Evolutionary conservation across 2,329 filamentous ascomycete species (phyloP).

Genomic region (Escovopsis sp.): DNA sequence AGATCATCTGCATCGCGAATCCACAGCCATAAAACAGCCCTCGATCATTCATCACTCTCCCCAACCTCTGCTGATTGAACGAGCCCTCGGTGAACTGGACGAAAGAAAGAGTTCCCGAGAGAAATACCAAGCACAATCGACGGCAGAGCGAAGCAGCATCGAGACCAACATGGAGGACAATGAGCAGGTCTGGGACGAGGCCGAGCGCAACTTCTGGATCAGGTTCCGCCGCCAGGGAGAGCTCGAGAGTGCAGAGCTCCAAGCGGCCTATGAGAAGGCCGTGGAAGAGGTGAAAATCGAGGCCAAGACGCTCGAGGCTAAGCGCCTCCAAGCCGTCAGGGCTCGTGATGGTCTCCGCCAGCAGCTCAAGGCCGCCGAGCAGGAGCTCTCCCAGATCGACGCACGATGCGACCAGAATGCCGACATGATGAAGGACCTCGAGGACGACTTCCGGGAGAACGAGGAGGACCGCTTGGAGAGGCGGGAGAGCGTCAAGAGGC

Average conservation of each 20-base stretch:
- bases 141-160: background rate
- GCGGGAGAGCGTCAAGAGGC: slow-evolving; percentile 13
- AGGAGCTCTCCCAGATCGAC: slow-evolving; percentile 20
- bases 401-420: slow-evolving; percentile 17
- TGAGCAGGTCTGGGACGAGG: slow-evolving; percentile 22
- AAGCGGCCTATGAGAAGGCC: slow-evolving; percentile 13
- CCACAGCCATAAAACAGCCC: no score
- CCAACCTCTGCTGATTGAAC: no score
- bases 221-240: slow-evolving; percentile 14
- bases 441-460: slow-evolving; percentile 17
- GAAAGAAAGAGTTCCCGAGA: background rate
- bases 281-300: slow-evolving; percentile 15
- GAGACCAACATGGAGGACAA: slow-evolving; percentile 8
- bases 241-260: slow-evolving; percentile 10
- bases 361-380: slow-evolving; percentile 22
- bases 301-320: slow-evolving; percentile 15
- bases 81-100: no score
- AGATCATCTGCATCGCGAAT: no score
- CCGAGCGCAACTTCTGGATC: slow-evolving; percentile 21
- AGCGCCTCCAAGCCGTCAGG: slow-evolving; percentile 15
- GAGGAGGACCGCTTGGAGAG: slow-evolving; percentile 15
- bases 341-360: slow-evolving; percentile 14
- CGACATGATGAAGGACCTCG: slow-evolving; percentile 19
- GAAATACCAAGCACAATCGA: background rate
- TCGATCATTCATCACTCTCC: no score